Conservation (phyloP, 768 basidiomycete species). For the Erythrobasidium yunnanense region DNA sequence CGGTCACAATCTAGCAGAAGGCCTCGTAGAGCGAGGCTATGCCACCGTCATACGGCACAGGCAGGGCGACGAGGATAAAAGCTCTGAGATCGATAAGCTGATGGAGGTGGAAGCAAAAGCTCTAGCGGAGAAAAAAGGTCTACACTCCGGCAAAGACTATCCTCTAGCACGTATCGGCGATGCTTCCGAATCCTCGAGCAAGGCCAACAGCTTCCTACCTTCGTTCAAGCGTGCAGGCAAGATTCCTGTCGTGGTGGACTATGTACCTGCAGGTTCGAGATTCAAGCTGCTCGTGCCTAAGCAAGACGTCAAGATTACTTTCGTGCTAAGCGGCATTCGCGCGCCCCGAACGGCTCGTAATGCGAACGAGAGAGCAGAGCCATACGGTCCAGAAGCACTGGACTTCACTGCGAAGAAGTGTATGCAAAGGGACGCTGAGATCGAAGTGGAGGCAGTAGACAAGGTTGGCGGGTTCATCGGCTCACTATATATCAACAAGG, state of each 20-base stretch:
- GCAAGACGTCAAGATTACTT: constrained; percentile 71
- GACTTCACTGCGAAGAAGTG: constrained; percentile 68
- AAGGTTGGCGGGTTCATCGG: constrained; percentile 65
- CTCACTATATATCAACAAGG: constrained; percentile 58
- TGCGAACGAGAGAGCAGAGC: constrained; percentile 72
- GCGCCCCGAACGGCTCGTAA: constrained; percentile 73
- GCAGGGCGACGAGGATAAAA: constrained; percentile 83
- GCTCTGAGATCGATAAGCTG: constrained; percentile 85
- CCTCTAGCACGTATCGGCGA: constrained; percentile 70
- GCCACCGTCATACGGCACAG: constrained; percentile 82
- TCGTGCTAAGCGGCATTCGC: constrained; percentile 87
- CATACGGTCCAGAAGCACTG: constrained; percentile 69
- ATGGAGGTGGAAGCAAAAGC: constrained; percentile 88
- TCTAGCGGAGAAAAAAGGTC: constrained; percentile 60
- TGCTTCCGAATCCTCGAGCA: constrained; percentile 69
- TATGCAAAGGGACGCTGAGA: constrained; percentile 91
- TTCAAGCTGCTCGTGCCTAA: constrained; percentile 62
- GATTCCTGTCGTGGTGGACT: constrained; percentile 78
- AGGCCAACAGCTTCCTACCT: constrained; percentile 77
- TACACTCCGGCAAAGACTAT: constrained; percentile 86
- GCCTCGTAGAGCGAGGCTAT: constrained; percentile 83
- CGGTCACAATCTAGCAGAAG: constrained; percentile 65
- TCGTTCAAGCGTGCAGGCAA: constrained; percentile 80
- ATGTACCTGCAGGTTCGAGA: constrained; percentile 83
- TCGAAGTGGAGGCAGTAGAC: constrained; percentile 78